Percentiles rank a stretch among this genome's conserved stretches.
Conservation (phyloP, 129 eudicot genomes). For the Kitagawia praeruptora region DNA sequence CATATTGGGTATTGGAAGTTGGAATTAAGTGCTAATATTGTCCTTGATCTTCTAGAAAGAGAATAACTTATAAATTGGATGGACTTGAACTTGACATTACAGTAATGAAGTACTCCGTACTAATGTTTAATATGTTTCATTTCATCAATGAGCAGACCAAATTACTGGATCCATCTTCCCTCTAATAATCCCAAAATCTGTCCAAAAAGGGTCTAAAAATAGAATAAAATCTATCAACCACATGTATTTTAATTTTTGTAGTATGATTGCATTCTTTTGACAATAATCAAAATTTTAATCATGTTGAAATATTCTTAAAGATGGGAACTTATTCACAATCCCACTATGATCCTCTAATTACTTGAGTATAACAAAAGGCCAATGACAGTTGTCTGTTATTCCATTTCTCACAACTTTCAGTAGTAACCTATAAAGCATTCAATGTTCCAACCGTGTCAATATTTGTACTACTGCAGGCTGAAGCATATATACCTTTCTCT, state of each 20-base stretch:
- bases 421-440: neutral
- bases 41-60: constrained; percentile 1
- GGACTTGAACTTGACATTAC: neutral
- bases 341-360: neutral
- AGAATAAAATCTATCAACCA: neutral
- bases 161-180: neutral
- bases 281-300: constrained; percentile 10
- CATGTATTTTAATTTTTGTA: neutral
- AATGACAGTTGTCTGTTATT: neutral
- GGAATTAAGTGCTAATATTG: neutral
- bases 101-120: neutral
- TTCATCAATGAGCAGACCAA: neutral
- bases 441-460: constrained; percentile 5
- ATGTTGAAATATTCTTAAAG: constrained; percentile 10
- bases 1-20: neutral
- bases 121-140: neutral
- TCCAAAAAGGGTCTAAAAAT: neutral
- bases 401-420: neutral
- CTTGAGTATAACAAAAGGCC: constrained; percentile 7
- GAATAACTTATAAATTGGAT: neutral
- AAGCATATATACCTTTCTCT: constrained; percentile 9
- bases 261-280: neutral
- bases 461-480: neutral
- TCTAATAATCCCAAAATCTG: neutral
- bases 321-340: constrained; percentile 12